Conservation (phyloP, 2,329 filamentous ascomycete species). For the Aspergillus puulaauensis region DNA sequence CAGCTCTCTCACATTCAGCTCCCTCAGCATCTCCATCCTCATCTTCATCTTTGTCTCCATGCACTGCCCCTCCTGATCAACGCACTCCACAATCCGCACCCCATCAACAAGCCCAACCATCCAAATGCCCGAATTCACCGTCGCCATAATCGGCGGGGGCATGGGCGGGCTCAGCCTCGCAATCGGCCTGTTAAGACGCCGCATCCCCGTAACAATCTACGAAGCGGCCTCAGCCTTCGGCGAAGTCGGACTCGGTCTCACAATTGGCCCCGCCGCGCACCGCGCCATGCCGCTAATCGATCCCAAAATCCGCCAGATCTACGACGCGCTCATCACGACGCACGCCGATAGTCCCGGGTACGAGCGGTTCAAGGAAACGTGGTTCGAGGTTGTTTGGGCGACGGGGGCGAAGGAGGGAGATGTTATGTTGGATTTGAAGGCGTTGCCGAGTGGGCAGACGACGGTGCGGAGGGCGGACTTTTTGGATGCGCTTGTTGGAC, state of each 20-base stretch:
- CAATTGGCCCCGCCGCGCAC: slow-evolving; percentile 56
- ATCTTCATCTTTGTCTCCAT: no score
- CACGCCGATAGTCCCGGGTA: slow-evolving; percentile 34
- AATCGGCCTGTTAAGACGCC: slow-evolving; percentile 49
- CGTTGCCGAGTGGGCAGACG: slow-evolving; percentile 30
- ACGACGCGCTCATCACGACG: slow-evolving; percentile 32
- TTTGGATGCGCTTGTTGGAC: slow-evolving; percentile 31
- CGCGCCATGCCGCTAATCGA: slow-evolving; percentile 56
- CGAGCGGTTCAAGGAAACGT: slow-evolving; percentile 28
- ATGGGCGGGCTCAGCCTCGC: slow-evolving; percentile 58
- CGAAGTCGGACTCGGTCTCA: slow-evolving; percentile 60
- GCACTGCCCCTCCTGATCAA: no score
- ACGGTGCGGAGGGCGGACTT: slow-evolving; percentile 35
- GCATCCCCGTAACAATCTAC: slow-evolving; percentile 53
- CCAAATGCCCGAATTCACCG: slow-evolving; percentile 27
- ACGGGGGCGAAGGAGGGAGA: slow-evolving; percentile 17
- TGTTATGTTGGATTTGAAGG: slow-evolving; percentile 30
- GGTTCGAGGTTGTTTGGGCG: slow-evolving; percentile 31
- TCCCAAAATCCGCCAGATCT: slow-evolving; percentile 35
- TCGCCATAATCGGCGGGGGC: slow-evolving; percentile 61
- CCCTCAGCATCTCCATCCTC: no score
- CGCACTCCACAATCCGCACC: no score
- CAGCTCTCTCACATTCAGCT: no score
- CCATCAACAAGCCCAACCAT: no score
- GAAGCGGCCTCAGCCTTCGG: slow-evolving; percentile 56